Base-by-base conservation (phyloP, 257 asterid species). In the Dorcoceras hygrometricum region DNA sequence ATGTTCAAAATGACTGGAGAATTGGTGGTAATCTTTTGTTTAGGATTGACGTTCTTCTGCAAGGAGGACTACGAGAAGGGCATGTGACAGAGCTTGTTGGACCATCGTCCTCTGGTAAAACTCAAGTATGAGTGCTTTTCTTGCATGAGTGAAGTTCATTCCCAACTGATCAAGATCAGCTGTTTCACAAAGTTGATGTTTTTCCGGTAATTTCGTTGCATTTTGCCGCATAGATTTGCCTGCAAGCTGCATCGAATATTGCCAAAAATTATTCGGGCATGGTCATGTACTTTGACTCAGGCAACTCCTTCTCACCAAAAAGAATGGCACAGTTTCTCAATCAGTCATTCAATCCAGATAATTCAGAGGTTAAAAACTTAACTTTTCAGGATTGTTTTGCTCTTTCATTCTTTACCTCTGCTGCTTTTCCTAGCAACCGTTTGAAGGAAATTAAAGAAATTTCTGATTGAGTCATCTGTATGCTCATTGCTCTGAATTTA, bases 51-150 rank as follows among this genome's bases (percentile, higher is more conserved):
- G 65, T 67, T 68, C 82, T 91, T 77, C 87, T 91, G 66, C 82
- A 76, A 63, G 96, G 96, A 55, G 98, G 98, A 66, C 63, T 91
- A 16, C 79, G 63, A 22, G 78, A 68, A 62, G 96, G 96, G 55
- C 83, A 85, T 69, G 82, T 91, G 46, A 85, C 85, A 1, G 98
- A 91, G 86, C 81, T 91, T 70, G 96, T 89, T 62, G 96, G 98
- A 63, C 89, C 92, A 61, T 87, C 98, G 54, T 85, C 95, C 69
- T 91, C 96, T 26, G 83, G 96, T 73, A 91, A 91, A 87, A 91
- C 98, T 69, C 98, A 89, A 82, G 98, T 89, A 85, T 6, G 79
- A 28, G 58, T 67, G 50, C 5, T 11, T 39, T 26, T 51, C 53
- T 63, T 62, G 32, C 63, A 29, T 58, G 20, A 62, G 59, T 36